Conservation (phyloP, 179 eudicot species). For the Gypsophila paniculata region DNA sequence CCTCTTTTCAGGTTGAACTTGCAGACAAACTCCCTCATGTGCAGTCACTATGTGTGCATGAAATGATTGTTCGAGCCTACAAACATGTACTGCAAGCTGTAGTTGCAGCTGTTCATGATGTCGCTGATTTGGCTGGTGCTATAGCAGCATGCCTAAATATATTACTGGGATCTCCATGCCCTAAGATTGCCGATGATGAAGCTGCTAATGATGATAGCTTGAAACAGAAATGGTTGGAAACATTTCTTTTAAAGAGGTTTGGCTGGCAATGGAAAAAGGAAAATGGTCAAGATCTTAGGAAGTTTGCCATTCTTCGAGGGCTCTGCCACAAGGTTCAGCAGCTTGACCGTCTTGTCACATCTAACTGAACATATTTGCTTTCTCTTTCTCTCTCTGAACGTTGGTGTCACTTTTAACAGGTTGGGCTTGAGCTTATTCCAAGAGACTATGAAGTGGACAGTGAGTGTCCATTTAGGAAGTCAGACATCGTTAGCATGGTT, state of each 20-base stretch:
- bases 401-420: slow-evolving; percentile 36
- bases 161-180: slow-evolving; percentile 56
- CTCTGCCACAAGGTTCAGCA: slow-evolving; percentile 72
- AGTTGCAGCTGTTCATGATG: slow-evolving; percentile 60
- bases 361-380: not conserved
- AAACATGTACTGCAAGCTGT: slow-evolving; percentile 85
- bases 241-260: slow-evolving; percentile 61
- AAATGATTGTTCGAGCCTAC: slow-evolving; percentile 95
- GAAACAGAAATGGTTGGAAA: slow-evolving; percentile 61
- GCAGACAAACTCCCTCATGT: slow-evolving; percentile 95
- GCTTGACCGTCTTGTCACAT: slow-evolving; percentile 1
- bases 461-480: slow-evolving; percentile 59
- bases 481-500: slow-evolving; percentile 78
- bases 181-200: slow-evolving; percentile 32
- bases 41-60: slow-evolving; percentile 90
- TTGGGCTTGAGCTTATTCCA: slow-evolving; percentile 88
- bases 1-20: slow-evolving; percentile 64
- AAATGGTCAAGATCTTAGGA: slow-evolving; percentile 56
- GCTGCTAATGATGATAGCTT: slow-evolving; percentile 34
- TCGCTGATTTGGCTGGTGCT: slow-evolving; percentile 52
- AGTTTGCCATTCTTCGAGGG: slow-evolving; percentile 81
- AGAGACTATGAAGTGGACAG: slow-evolving; percentile 84
- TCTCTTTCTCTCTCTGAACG: not conserved
- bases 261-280: slow-evolving; percentile 79
- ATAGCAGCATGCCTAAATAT: slow-evolving; percentile 71